These are phyloP conservation scores for Paramyrothecium roridum DNA, from an alignment of 2,329 filamentous ascomycete species.

Conservation along the genomic window DNA sequence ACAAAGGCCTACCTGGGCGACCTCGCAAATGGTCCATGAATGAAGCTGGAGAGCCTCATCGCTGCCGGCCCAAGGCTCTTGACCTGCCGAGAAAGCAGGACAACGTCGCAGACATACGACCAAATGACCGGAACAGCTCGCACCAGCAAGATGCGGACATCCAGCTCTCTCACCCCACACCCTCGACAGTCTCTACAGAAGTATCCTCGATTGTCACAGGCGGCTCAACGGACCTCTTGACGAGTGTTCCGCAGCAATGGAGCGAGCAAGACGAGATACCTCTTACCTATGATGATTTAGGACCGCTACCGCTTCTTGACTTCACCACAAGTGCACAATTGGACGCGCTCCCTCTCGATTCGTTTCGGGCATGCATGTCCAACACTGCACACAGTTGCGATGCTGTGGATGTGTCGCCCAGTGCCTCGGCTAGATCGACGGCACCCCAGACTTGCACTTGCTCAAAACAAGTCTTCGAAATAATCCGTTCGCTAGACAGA, in stretches of 20 bases:
- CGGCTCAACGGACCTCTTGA: slow-evolving; percentile 1
- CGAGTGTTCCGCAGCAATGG: slow-evolving; percentile 3
- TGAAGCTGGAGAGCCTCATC: slow-evolving; percentile 6
- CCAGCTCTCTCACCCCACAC: not conserved
- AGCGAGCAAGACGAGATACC: not conserved
- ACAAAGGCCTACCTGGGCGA: slow-evolving; percentile 20
- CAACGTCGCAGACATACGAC: not conserved
- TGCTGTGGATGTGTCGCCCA: not conserved
- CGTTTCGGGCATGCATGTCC: slow-evolving; percentile 11
- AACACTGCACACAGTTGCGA: not conserved
- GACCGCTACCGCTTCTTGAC: slow-evolving; percentile 12
- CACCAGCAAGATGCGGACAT: not conserved
- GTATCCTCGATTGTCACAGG: not conserved
- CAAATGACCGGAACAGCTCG: not conserved
- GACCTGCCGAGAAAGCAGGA: not conserved
- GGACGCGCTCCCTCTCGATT: slow-evolving; percentile 5
- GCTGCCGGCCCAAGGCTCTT: not conserved
- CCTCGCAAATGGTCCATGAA: slow-evolving; percentile 18
- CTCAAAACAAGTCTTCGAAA: slow-evolving; percentile 4
- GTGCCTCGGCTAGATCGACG: not conserved
- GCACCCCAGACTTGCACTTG: not conserved
- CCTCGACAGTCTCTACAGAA: slow-evolving; percentile 1
- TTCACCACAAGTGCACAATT: slow-evolving; percentile 5
- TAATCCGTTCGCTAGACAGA: slow-evolving; percentile 1
- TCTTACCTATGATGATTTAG: slow-evolving; percentile 4